Evolutionary conservation across 805 yeast species (phyloP), one percentile per base, ranked within the genome.

Genomic region (Metschnikowia dekortorum): DNA sequence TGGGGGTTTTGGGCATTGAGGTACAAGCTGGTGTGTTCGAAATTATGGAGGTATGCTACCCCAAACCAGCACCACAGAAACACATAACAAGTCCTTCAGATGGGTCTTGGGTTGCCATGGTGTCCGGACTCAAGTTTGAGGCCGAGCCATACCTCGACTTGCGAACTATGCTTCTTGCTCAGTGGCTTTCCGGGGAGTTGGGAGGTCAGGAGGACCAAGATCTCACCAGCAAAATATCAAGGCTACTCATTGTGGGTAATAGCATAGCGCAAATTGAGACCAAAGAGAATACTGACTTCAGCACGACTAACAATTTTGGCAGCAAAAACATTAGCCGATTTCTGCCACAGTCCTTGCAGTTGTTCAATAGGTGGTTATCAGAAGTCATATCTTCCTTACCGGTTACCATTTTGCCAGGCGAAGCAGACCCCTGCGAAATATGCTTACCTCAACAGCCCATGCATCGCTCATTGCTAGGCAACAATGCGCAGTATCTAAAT

Each of bases 381-480:
- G 84, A 84, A 11, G 53, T 88, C 1, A 68, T 84, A 2, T 65
- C 74, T 7, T 73, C 85, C 1, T 67, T 89, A 14, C 86, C 96
- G 0, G 82, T 91, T 6, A 79, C 85, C 39, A 59, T 94, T 2
- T 76, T 94, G 83, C 96, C 99, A 0, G 98, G 99, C 4, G 78
- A 71, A 7, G 68, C 75, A 4, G 99, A 94, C 64, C 96, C 97
- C 0, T 83, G 89, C n/a, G 95, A 87, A 53, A 69, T 78, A 14
- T 80, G 91, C 45, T 67, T 89, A 50, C 99, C 99, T 0, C 97
- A 94, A 66, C 96, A 87, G 64, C 87, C 96, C 2, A 63, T 94
- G n/a, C 97, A 92, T 63, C 74, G 74, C 47, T 85, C 95, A 0
- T 74, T 92, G 50, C 83, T 94, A 59, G 70, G 74, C 3, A 62